Evolutionary conservation across 116 monocot species (phyloP).

Genomic region (Trichopus zeylanicus): DNA sequence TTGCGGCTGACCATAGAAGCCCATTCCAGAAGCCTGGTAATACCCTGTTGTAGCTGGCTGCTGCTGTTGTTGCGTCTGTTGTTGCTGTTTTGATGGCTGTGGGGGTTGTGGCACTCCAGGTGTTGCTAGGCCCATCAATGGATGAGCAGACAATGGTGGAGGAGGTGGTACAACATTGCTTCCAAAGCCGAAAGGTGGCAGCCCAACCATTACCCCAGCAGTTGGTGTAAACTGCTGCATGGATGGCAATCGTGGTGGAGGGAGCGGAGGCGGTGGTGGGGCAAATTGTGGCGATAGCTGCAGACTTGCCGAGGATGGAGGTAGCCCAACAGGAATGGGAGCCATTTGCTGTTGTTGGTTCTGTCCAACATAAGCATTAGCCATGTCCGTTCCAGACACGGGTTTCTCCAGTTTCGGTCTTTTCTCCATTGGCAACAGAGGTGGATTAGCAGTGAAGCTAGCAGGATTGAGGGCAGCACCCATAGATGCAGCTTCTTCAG

Average conservation of each 20-base stretch:
- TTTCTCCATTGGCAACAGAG: slow-evolving; percentile 44
- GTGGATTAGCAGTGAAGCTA: slow-evolving; percentile 10
- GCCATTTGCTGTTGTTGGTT: slow-evolving; percentile 26
- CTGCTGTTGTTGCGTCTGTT: slow-evolving; percentile 22
- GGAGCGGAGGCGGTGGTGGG: slow-evolving; percentile 32
- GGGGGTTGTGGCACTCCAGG: slow-evolving; percentile 24
- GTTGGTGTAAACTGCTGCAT: slow-evolving; percentile 27
- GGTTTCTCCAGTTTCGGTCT: slow-evolving; percentile 71
- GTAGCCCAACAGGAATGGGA: slow-evolving; percentile 18
- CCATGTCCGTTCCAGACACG: slow-evolving; percentile 25
- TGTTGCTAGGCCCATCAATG: slow-evolving; percentile 26
- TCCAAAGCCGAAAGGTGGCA: slow-evolving; percentile 26
- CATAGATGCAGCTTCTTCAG: slow-evolving; percentile 75
- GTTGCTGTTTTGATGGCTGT: slow-evolving; percentile 17
- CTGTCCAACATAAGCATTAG: slow-evolving; percentile 24
- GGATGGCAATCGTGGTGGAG: slow-evolving; percentile 18
- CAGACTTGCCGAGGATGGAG: slow-evolving; percentile 17
- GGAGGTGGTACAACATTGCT: slow-evolving; percentile 34
- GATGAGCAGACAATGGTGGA: slow-evolving; percentile 32
- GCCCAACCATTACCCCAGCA: slow-evolving; percentile 29
- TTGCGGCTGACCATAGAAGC: slow-evolving; percentile 60
- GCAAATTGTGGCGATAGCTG: slow-evolving; percentile 25
- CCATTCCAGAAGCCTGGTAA: slow-evolving; percentile 41
- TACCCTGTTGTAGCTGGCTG: slow-evolving; percentile 25
- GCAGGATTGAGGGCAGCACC: slow-evolving; percentile 19